Evolutionary conservation across 2,329 filamentous ascomycete species (phyloP).

Genomic region (Alternaria atra): DNA sequence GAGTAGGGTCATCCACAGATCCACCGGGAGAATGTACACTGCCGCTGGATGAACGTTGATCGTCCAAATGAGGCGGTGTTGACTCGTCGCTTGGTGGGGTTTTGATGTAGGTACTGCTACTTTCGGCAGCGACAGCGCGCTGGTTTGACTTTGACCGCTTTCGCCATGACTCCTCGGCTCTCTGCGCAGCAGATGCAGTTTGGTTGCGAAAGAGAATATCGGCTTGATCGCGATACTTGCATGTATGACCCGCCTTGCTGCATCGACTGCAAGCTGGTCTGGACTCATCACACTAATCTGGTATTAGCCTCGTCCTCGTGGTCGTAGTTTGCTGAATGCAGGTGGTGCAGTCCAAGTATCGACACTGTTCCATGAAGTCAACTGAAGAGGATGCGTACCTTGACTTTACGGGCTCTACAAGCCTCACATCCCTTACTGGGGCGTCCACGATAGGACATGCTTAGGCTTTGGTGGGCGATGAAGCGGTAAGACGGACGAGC

Average conservation of each 20-base stretch:
- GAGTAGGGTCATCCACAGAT: conserved; percentile 4
- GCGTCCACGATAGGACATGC: conserved; percentile 47
- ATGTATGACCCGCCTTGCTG: conserved; percentile 37
- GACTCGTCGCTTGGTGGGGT: conserved; percentile 23
- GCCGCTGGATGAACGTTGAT: conserved; percentile 16
- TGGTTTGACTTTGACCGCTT: conserved; percentile 43
- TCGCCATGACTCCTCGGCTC: conserved; percentile 46
- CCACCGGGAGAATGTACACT: conserved; percentile 12
- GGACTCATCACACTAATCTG: conserved; percentile 42
- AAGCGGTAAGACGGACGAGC: conserved; percentile 1
- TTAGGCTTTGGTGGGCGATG: conserved; percentile 1
- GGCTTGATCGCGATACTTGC: conserved; percentile 45
- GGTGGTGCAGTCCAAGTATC: neutral
- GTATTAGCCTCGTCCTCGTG: conserved; percentile 8
- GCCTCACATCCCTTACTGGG: conserved; percentile 49
- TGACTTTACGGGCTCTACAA: conserved; percentile 47
- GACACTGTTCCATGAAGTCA: neutral
- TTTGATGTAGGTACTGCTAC: conserved; percentile 18
- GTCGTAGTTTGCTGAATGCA: neutral
- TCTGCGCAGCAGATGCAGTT: conserved; percentile 44
- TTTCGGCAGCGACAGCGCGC: conserved; percentile 18
- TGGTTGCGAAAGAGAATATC: conserved; percentile 48
- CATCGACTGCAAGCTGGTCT: conserved; percentile 45
- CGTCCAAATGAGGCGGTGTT: conserved; percentile 16
- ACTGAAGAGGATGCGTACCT: conserved; percentile 28